Conservation (phyloP, 1,139 yeast species). For the Pichiaceae sp. region DNA sequence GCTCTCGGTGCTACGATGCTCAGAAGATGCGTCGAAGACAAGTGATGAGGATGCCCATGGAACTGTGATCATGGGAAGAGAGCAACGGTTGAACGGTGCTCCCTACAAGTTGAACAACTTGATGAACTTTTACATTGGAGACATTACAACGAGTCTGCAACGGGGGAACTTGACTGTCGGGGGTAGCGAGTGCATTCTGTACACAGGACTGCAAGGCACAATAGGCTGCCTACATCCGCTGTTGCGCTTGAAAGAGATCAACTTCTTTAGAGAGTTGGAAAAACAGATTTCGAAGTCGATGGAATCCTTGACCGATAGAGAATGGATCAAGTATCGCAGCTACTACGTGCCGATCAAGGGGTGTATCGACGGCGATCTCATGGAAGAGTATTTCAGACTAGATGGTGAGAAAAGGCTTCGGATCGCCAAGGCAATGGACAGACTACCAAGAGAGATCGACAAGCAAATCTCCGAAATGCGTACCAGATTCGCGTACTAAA, state of each 20-base stretch:
- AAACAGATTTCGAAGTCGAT: slow-evolving; percentile 32
- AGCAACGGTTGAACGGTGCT: slow-evolving; percentile 39
- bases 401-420: slow-evolving; percentile 31
- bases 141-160: slow-evolving; percentile 57
- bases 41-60: slow-evolving; percentile 46
- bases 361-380: slow-evolving; percentile 81
- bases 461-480: slow-evolving; percentile 53
- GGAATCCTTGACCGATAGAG: slow-evolving; percentile 48
- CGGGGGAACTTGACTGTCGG: slow-evolving; percentile 50
- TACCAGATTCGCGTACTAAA: slow-evolving; percentile 27
- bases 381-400: slow-evolving; percentile 48
- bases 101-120: slow-evolving; percentile 44
- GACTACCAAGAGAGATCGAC: slow-evolving; percentile 52
- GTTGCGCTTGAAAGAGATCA: slow-evolving; percentile 51
- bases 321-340: slow-evolving; percentile 61
- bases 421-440: slow-evolving; percentile 47
- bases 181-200: slow-evolving; percentile 58
- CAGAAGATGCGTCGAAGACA: slow-evolving; percentile 34
- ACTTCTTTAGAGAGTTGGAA: slow-evolving; percentile 51
- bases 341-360: slow-evolving; percentile 71
- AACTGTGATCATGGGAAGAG: slow-evolving; percentile 28
- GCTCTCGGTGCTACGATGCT: slow-evolving; percentile 56
- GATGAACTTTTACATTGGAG: slow-evolving; percentile 62
- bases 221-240: slow-evolving; percentile 70
- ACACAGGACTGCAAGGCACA: slow-evolving; percentile 75